Base-by-base conservation (phyloP, 2,329 filamentous ascomycete species). In the Venturia aucupariae region DNA sequence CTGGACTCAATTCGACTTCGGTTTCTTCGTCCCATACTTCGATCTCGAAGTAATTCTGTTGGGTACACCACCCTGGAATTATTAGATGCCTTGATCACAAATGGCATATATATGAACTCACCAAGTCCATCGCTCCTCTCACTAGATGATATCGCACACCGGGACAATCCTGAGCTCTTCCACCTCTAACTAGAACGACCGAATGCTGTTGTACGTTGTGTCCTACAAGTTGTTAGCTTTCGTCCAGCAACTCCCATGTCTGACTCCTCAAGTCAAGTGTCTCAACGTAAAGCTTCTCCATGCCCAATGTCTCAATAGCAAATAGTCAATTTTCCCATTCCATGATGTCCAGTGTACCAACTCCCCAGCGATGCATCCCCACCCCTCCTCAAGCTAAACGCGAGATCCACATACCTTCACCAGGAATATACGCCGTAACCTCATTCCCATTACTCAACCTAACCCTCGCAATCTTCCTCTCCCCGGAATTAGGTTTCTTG, bases 151-250 rank as follows among this genome's bases (percentile, higher is more conserved):
- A 99, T 74, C 92, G 88, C 78, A 99, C 94, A 87, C 94, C 94
- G 67, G 94, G 94, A 80, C 94, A 99, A 86, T 99, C 94, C 84
- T 97, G 94, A 68, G 86, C 87, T 74, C 94, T 84, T 2, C 94
- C 94, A 65, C 94, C 94, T 69, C 94, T 84, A n/a, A 99, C 92
- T 69, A 97, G 81, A 64, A 99, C 94, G 59, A 99, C 94, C 71
- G 90, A 95, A 81, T 99, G 95, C 83, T 97, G 94, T 82, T 97
- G 93, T 69, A 97, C 92, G 77, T 97, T 99, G 79, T 99, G 94
- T 60, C 94, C 84, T 86, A 69, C 66, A 55, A 5, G 15, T 51
- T 42, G 63, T 69, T 61, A 70, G 65, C 64, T 55, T 35, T 10
- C 10, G 10, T 51, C 11, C 4, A 4, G 22, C 2, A 10, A 22